Base-by-base conservation (phyloP, 1,284 basidiomycete genomes). In the Cutaneotrichosporon cavernicola region DNA sequence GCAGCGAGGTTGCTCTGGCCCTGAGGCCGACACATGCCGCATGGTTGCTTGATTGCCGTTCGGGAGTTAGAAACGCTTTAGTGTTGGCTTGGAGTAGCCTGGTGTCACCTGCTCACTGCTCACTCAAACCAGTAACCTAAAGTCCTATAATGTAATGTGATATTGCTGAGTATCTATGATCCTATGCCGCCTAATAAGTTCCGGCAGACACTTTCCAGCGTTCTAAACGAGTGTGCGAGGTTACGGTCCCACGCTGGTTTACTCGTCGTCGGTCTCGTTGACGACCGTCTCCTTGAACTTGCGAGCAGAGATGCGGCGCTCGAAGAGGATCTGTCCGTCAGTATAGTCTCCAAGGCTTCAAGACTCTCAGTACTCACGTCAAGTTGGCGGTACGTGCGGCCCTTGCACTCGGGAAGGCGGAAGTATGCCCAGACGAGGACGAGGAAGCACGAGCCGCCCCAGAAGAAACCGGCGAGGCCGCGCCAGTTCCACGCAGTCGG, bases 341-440 rank as follows among this genome's bases (percentile, higher is more conserved):
- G 43, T 13, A 46, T 0, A 18, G 6, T 46, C 9, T n/a, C 43
- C 7, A 16, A 46, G 26, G 26, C 26, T 16, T 46, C 11, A 13
- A 8, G 1, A 13, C 2, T 5, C 6, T 10, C 34, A 18, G 18
- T 9, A 46, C 43, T 46, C 18, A 81, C 70, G 63, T 82, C 81
- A n/a, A 81, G 69, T 60, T 81, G 78, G 36, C 76, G 74, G 72
- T 78, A 81, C 0, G 80, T 79, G 50, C 80, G 68, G 49, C 74
- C 78, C 67, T 76, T 78, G 49, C 61, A 65, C 65, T 74, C 72
- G 0, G 71, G 71, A 7, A 74, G 69, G 9, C 72, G 61, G 69
- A 74, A 71, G 61, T 56, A 72, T 30, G 52, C 40, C 63, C 68
- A 72, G 53, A 67, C 55, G 18, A 60, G 60, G 40, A 40, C 51